Conservation (phyloP, 1,284 basidiomycete genomes). For the Singerocomus inundabilis region DNA sequence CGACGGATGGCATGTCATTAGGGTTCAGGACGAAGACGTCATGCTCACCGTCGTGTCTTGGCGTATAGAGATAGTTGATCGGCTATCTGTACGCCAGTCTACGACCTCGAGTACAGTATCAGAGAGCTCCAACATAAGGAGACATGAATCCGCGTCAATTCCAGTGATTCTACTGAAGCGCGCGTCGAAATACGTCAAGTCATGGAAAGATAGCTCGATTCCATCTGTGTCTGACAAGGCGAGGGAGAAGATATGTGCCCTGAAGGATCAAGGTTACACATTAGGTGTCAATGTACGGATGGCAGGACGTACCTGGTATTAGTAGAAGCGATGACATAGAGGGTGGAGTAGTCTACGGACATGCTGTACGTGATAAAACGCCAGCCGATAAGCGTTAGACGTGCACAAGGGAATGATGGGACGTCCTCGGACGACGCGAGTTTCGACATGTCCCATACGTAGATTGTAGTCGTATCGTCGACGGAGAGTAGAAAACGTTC, state of each 20-base stretch:
- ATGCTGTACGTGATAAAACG: neutral
- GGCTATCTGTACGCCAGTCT: conserved; percentile 18
- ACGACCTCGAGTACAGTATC: conserved; percentile 12
- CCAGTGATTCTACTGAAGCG: neutral
- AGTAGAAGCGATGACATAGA: conserved; percentile 8
- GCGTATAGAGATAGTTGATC: conserved; percentile 1
- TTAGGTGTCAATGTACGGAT: neutral
- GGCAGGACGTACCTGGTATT: conserved; percentile 2
- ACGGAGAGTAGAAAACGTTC: conserved; percentile 21
- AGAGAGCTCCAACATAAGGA: conserved; percentile 4
- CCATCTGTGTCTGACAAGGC: conserved; percentile 2
- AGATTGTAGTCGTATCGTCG: conserved; percentile 4
- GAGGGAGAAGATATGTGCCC: conserved; percentile 11
- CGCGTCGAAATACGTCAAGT: conserved; percentile 6
- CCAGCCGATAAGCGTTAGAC: conserved; percentile 8
- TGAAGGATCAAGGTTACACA: neutral
- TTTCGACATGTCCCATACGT: conserved; percentile 13
- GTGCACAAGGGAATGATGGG: conserved; percentile 2
- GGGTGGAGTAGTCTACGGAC: conserved; percentile 7
- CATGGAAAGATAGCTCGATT: conserved; percentile 1
- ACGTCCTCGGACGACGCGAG: neutral
- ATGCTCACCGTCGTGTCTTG: conserved; percentile 7
- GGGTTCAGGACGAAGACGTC: neutral
- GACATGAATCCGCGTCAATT: conserved; percentile 20
- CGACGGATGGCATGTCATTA: neutral